Base-by-base conservation (phyloP, 768 basidiomycete genomes). In the Mycena olivaceomarginata region DNA sequence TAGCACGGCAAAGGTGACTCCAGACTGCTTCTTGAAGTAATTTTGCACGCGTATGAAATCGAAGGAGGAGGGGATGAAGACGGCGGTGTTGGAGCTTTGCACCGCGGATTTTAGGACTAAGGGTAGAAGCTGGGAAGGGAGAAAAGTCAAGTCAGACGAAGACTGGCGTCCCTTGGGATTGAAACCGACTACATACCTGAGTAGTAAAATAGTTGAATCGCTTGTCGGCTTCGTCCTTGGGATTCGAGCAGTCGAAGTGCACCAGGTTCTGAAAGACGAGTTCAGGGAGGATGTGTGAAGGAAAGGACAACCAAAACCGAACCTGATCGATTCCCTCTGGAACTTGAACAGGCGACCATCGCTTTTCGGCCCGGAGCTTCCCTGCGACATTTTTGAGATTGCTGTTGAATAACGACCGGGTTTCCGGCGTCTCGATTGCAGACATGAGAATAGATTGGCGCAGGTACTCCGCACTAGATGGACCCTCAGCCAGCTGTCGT, bases 21-120 rank as follows among this genome's bases (percentile, higher is more conserved):
- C 91, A 13, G 90, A 87, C 74, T 90, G 87, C 84, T 95, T 96
- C 70, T 93, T 91, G 87, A 99, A 93, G 85, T 96, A 89, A 75
- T 97, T 97, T 75, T 95, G 94, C 11, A 99, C 89, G 25, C 97
- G 92, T 73, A 99, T 96, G 83, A 98, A 99, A 86, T 99, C 98
- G 83, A 98, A 98, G 67, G 98, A 99, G 0, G 97, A 98, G 0
- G 98, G 97, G 20, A 99, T 88, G 83, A 99, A 96, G 78, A 99
- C 90, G 67, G 94, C 90, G 0, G 97, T 97, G 83, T 97, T 97
- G 39, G 92, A 89, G 79, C 97, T 96, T 85, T 96, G 95, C 7
- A 99, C 96, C 0, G 98, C 98, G 2, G 98, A 99, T 85, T 97
- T 97, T 60, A 97, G 87, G 31, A 98, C 86, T 18, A 89, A 82